Base-by-base conservation (phyloP, 192 early-diverging fungal genomes). In the Coemansia sp. region DNA sequence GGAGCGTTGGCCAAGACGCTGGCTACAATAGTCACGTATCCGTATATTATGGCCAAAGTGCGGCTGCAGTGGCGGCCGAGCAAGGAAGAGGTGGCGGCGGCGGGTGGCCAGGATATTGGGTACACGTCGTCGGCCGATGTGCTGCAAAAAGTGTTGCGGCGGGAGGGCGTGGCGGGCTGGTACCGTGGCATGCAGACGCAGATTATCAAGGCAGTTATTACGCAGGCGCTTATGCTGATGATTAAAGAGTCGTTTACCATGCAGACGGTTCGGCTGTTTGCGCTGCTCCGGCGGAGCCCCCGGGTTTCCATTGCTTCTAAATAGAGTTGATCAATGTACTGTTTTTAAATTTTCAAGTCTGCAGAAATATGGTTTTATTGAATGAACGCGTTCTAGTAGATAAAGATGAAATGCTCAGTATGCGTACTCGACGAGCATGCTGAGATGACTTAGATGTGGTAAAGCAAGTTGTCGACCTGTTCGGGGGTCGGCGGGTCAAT, bases 31-130 rank as follows among this genome's bases (percentile, higher is more conserved):
- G 69, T 90, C 55, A 92, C 88, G 15, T 93, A 98, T 65, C 95
- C 97, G 22, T 99, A 97, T 69, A 99, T 99, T 73, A 97, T 99
- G 97, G 97, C 97, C 48, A 99, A 99, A 67, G 93, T 98, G 21
- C 82, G 94, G 53, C 85, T 99, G 64, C 97, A 99, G 72, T 94
- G 91, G 89, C 91, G 88, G 66, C 90, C 89, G 23, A 84, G 89
- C 50, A 89, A 91, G 69, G 70, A 85, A 23, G 83, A 84, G 82
- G 54, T 82, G 83, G 67, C 54, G 11, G 48, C 65, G 71, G 59
- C 82, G 37, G 45, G 82, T 73, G 64, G 69, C 64, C 47, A 77
- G 64, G 56, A 74, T 48, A 72, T 87, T 53, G 82, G 86, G 22
- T 97, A 99, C 75, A 92, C 72, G 37, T 87, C 91, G 69, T 84